phyloP scores from a whole-genome alignment of 1,284 basidiomycete genomes.

The Ceratobasidium sp. region DNA sequence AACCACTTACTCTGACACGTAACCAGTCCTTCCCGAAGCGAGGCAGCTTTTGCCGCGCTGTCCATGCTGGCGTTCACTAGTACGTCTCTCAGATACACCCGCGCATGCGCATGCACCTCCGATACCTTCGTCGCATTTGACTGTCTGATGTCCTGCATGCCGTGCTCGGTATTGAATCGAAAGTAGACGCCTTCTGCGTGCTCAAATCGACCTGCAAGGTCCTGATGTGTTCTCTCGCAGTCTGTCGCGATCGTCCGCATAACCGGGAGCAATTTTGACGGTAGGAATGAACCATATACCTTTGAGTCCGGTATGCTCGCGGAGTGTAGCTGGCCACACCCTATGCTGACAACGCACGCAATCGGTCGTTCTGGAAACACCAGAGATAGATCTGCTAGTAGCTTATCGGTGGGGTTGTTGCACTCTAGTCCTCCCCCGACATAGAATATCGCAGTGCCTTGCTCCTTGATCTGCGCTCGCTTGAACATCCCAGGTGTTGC shows the following conservation, averaged over 20 bases:
- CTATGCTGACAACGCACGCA: slow-evolving; percentile 10
- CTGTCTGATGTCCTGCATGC: background rate
- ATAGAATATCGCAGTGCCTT: background rate
- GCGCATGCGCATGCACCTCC: background rate
- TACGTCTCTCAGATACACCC: no score
- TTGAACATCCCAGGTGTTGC: slow-evolving; percentile 4
- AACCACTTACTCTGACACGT: no score
- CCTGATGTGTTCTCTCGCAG: slow-evolving; percentile 1
- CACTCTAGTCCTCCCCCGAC: background rate
- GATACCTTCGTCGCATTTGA: background rate
- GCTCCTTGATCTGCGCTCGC: background rate
- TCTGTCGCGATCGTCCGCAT: background rate
- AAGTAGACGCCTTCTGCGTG: slow-evolving; percentile 1
- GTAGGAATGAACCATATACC: background rate
- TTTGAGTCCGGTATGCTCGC: background rate
- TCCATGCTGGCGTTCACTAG: no score
- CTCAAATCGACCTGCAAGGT: background rate
- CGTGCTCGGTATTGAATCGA: slow-evolving; percentile 13
- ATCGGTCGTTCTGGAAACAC: background rate
- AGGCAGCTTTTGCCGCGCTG: no score
- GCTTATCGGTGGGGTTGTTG: slow-evolving; percentile 1
- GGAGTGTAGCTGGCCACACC: slow-evolving; percentile 1
- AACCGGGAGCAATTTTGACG: background rate
- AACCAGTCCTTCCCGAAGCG: no score
- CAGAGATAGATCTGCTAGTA: background rate